Evolutionary conservation across 2,329 filamentous ascomycete genomes (phyloP).

Genomic region (Aspergillus brasiliensis): DNA sequence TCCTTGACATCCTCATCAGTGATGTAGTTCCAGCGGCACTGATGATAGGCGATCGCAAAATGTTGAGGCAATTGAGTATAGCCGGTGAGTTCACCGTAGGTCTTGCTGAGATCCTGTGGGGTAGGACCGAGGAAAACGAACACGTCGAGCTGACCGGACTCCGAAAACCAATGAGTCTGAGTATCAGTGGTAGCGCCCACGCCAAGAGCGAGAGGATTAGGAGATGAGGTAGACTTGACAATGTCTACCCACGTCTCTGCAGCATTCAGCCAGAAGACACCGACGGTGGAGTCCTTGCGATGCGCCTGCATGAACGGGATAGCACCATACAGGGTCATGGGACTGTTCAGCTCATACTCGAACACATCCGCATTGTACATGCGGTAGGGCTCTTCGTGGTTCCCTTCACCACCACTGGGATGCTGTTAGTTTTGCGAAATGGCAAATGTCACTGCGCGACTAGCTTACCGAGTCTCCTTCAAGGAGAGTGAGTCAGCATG

Average conservation of each 20-base stretch:
- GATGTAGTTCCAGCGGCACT: constrained; percentile 98
- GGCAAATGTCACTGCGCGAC: not conserved
- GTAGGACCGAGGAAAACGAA: constrained; percentile 93
- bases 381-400: constrained; percentile 86
- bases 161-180: constrained; percentile 95
- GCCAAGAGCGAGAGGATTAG: constrained; percentile 77
- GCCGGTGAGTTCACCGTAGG: constrained; percentile 87
- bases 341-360: constrained; percentile 94
- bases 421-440: constrained; percentile 22
- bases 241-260: constrained; percentile 98
- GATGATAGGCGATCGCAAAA: constrained; percentile 91
- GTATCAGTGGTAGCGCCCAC: constrained; percentile 71
- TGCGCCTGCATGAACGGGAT: constrained; percentile 99
- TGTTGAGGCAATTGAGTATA: constrained; percentile 89
- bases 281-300: constrained; percentile 87
- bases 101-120: constrained; percentile 76
- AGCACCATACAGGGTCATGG: constrained; percentile 97
- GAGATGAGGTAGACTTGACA: constrained; percentile 71
- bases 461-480: constrained; percentile 72
- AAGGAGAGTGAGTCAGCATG: constrained; percentile 86
- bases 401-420: constrained; percentile 72
- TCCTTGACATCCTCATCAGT: constrained; percentile 96
- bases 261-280: constrained; percentile 95
- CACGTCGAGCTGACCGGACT: constrained; percentile 83
- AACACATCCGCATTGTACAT: constrained; percentile 97